Conservation (phyloP, 192 early-diverging fungal species). For the Backusella liffmaniae region DNA sequence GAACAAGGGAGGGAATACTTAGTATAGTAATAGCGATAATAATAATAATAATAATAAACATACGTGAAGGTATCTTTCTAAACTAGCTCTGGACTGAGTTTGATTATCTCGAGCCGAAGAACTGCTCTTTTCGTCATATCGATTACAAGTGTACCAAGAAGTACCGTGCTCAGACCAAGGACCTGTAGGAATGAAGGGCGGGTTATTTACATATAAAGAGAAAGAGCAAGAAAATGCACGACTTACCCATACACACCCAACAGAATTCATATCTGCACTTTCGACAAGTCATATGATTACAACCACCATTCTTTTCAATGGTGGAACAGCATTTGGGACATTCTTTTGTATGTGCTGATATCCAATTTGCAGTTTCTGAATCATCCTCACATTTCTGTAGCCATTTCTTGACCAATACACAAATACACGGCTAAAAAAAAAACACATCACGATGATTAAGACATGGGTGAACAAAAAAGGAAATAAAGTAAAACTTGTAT, state of each 20-base stretch:
- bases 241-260: constrained; percentile 93
- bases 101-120: constrained; percentile 82
- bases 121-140: constrained; percentile 90
- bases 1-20: neutral
- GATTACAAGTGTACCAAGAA: constrained; percentile 96
- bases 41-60: constrained; percentile 1
- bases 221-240: neutral
- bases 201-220: neutral
- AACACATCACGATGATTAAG: neutral
- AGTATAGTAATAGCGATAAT: neutral
- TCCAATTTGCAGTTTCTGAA: constrained; percentile 97
- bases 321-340: constrained; percentile 92
- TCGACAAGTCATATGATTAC: constrained; percentile 99
- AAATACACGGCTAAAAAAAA: constrained; percentile 68
- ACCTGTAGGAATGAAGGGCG: neutral
- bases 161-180: constrained; percentile 96
- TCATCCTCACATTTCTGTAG: constrained; percentile 96
- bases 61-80: constrained; percentile 96
- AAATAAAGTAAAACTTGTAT: neutral
- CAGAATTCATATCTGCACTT: constrained; percentile 99
- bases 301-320: constrained; percentile 99
- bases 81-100: constrained; percentile 81
- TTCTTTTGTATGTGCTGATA: constrained; percentile 91
- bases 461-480: neutral
- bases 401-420: constrained; percentile 50